Percentiles rank a stretch among this genome's conserved stretches.
Evolutionary conservation across 2,329 filamentous ascomycete genomes (phyloP).

Genomic region (Cladosporium sp.): DNA sequence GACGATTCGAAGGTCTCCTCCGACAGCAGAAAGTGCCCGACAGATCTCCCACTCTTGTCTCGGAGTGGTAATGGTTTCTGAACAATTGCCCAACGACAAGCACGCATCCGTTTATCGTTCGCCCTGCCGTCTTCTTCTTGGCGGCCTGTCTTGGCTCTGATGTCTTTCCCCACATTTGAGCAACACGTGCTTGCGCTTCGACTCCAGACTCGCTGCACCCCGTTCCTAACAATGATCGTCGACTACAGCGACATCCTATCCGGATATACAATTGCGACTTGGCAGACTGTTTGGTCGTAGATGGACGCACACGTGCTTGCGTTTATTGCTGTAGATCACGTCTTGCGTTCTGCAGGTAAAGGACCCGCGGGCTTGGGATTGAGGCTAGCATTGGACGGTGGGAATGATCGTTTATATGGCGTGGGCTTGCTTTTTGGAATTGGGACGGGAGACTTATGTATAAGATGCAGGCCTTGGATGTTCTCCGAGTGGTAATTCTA

Average conservation of each 20-base stretch:
- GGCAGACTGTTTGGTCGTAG: slow-evolving; percentile 1
- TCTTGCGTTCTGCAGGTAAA: not conserved
- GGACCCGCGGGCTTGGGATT: slow-evolving; percentile 7
- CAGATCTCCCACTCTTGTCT: not conserved
- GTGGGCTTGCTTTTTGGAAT: not conserved
- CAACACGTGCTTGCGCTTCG: slow-evolving; percentile 6
- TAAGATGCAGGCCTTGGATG: not conserved
- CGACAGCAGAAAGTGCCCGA: too few species aligned
- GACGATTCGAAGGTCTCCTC: too few species aligned
- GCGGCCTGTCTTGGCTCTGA: not conserved
- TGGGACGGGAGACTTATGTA: not conserved
- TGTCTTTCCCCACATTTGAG: not conserved
- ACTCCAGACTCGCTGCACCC: slow-evolving; percentile 9
- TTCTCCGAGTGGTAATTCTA: too few species aligned
- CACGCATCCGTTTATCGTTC: not conserved
- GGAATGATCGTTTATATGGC: not conserved
- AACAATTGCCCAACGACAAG: not conserved
- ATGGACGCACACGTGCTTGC: not conserved
- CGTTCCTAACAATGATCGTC: not conserved
- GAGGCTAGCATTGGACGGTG: not conserved
- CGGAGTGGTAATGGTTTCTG: too few species aligned
- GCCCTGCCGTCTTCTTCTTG: not conserved
- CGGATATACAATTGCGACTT: slow-evolving; percentile 10
- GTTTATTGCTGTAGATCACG: not conserved
- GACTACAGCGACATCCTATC: not conserved